Base-by-base conservation (phyloP, 2,329 filamentous ascomycete genomes). In the Curvularia spicifera region DNA sequence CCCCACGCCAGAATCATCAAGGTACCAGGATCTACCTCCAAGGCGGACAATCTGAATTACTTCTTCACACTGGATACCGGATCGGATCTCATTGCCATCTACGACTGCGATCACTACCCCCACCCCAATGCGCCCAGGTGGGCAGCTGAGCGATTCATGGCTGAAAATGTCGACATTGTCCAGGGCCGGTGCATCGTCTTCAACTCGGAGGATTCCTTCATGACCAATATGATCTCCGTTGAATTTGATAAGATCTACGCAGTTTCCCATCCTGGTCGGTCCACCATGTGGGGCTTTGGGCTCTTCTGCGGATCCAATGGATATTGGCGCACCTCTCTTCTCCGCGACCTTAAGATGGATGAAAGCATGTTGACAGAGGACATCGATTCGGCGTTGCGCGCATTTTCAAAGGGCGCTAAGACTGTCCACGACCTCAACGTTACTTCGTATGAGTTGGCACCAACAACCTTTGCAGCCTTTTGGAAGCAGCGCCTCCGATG, bases 181-280 rank as follows among this genome's bases (percentile, higher is more conserved):
- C 81, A 83, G 69, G 81, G 81, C 7, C 78, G 81, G 22, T 83
- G 81, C 64, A 76, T 83, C 4, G 73, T 83, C 31, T 81, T 82
- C 71, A 83, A 83, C 65, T 74, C 81, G 5, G 71, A 73, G 12
- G 78, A 79, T 4, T 77, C 72, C 4, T 75, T 81, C 62, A 71
- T 80, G 43, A 77, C 81, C 0, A 77, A 73, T 46, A 79, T 83
- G 79, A 82, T 83, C 15, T 75, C 79, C 2, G 78, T 82, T 33
- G 81, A 83, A 60, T 83, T 83, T 55, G 81, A 83, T 68, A 82
- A 82, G 67, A 83, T 83, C 57, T 83, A 83, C 61, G 81, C 80
- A 2, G 80, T 82, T 10, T 82, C 81, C 10, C 81, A 83, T 61
- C 81, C 81, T 1, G 81, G 81, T 5, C 76, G 81, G 9, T 76